Percentiles rank a stretch among this genome's conserved stretches.
Evolutionary conservation across 495 filamentous ascomycete species (phyloP).

Genomic region (Clavariopsis aquatica): DNA sequence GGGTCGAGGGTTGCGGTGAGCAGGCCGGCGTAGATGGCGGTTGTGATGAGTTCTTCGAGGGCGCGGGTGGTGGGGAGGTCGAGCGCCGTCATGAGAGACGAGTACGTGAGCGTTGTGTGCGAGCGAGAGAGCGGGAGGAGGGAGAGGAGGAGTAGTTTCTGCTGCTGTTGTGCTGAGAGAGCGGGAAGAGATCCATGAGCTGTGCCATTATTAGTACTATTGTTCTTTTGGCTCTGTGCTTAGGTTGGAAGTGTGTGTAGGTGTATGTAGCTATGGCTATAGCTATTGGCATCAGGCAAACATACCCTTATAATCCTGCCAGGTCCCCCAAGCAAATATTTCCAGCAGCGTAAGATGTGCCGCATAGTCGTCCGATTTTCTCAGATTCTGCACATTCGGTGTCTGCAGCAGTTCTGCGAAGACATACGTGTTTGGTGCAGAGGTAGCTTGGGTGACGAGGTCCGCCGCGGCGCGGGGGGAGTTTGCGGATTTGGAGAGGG

Average conservation of each 20-base stretch:
- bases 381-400: constrained; percentile 76
- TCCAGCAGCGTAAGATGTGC: constrained; percentile 72
- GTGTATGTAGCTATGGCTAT: too few relatives aligned
- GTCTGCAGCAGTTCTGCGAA: constrained; percentile 90
- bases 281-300: constrained; percentile 1
- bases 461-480: constrained; percentile 83
- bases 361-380: constrained; percentile 54
- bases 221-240: too few relatives aligned
- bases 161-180: constrained; percentile 69
- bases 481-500: constrained; percentile 80
- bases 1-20: constrained; percentile 82
- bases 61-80: constrained; percentile 65
- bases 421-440: constrained; percentile 83
- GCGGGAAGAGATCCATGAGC: constrained; percentile 63
- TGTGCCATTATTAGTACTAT: too few relatives aligned
- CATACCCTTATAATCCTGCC: constrained; percentile 69
- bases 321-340: constrained; percentile 94
- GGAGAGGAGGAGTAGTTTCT: constrained; percentile 89
- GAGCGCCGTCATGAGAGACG: constrained; percentile 64
- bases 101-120: constrained; percentile 67
- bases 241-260: too few relatives aligned
- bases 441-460: constrained; percentile 83
- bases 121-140: constrained; percentile 73
- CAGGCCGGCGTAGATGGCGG: constrained; percentile 82
- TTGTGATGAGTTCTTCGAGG: constrained; percentile 88